These are phyloP conservation scores for Wickerhamiella azyma DNA, from an alignment of 805 yeast genomes.

Conservation along the genomic window DNA sequence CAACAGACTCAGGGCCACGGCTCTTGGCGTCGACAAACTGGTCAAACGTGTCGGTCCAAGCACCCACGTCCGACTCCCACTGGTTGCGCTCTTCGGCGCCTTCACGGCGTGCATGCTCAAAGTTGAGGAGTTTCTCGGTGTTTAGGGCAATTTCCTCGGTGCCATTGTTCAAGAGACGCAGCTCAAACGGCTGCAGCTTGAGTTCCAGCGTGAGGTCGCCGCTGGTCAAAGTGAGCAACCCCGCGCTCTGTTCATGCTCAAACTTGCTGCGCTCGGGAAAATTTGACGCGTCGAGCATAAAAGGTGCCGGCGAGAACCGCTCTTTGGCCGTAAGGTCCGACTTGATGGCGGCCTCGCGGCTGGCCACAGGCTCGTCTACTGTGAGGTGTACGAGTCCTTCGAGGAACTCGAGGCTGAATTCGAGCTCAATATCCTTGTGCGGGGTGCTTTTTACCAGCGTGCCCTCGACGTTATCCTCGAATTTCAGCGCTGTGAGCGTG, in stretches of 20 bases:
- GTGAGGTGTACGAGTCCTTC: constrained; percentile 50
- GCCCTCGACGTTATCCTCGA: constrained; percentile 19
- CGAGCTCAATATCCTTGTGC: constrained; percentile 31
- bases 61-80: constrained; percentile 50
- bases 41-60: constrained; percentile 67
- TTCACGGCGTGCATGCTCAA: constrained; percentile 63
- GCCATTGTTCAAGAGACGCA: constrained; percentile 36
- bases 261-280: not conserved
- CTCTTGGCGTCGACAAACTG: constrained; percentile 50
- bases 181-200: constrained; percentile 34
- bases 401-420: constrained; percentile 44
- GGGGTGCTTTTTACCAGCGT: constrained; percentile 18
- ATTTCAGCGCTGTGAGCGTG: constrained; percentile 18
- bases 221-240: not conserved
- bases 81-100: constrained; percentile 30
- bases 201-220: constrained; percentile 31
- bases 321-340: not conserved
- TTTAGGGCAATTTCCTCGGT: constrained; percentile 45
- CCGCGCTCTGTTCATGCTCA: not conserved
- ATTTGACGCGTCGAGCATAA: constrained; percentile 10
- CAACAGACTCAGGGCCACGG: constrained; percentile 69
- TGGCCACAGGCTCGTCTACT: constrained; percentile 47
- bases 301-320: constrained; percentile 15
- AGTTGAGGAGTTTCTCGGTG: constrained; percentile 53
- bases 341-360: constrained; percentile 8